phyloP scores from a whole-genome alignment of 352 stramenopile genomes.

The Phytopythium boreale region DNA sequence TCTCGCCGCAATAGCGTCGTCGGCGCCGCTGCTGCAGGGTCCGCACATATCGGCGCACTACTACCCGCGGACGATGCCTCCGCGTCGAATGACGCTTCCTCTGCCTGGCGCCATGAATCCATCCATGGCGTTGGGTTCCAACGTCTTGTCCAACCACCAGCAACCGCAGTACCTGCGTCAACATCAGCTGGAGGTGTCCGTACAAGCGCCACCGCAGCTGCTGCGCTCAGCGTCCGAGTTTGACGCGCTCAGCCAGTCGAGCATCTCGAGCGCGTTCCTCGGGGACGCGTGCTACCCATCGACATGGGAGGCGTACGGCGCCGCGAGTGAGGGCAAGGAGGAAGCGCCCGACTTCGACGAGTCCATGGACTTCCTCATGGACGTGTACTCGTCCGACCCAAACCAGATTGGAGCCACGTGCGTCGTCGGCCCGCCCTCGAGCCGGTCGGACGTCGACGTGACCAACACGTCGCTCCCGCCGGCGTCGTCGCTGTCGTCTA shows the following conservation, averaged over 20 bases:
- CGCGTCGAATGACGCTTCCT: background rate
- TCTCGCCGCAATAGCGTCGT: constrained; percentile 10
- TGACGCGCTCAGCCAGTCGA: constrained; percentile 33
- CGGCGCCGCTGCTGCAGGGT: background rate
- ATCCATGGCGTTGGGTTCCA: background rate
- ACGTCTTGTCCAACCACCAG: constrained; percentile 6
- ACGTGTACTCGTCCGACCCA: constrained; percentile 57
- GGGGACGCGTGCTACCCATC: constrained; percentile 27
- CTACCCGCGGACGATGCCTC: background rate
- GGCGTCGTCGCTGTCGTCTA: constrained; percentile 11
- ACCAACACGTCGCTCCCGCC: background rate
- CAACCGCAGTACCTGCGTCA: constrained; percentile 10
- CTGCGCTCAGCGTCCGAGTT: constrained; percentile 30
- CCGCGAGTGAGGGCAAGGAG: constrained; percentile 20
- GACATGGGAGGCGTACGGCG: constrained; percentile 19
- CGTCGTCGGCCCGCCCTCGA: background rate
- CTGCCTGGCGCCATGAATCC: background rate
- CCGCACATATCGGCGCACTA: background rate
- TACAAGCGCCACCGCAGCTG: constrained; percentile 10
- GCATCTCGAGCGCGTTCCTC: constrained; percentile 39
- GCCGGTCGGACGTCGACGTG: background rate
- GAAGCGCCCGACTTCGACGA: constrained; percentile 61
- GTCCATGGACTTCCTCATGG: constrained; percentile 84
- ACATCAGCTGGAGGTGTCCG: constrained; percentile 11
- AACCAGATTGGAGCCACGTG: constrained; percentile 27